phyloP scores from a whole-genome alignment of 495 filamentous ascomycete species.

The Tuber aestivum region DNA sequence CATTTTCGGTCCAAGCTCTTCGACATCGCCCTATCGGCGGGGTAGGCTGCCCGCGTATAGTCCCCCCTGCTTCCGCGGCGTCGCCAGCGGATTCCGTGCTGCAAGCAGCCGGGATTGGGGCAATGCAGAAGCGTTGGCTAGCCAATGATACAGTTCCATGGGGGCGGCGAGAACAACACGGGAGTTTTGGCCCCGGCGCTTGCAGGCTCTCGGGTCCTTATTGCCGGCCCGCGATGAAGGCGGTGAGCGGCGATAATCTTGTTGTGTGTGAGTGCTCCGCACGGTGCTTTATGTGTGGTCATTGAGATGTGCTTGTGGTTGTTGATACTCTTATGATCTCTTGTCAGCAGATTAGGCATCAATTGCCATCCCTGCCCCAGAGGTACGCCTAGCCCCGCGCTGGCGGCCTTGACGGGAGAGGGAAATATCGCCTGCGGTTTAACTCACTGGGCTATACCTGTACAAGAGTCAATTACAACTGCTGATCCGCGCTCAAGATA shows the following conservation, averaged over 20 bases:
- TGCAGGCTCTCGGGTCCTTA: not conserved
- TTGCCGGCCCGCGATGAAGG: not conserved
- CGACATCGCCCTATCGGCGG: not conserved
- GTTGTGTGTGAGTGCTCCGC: not conserved
- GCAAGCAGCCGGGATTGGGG: not conserved
- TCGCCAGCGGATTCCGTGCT: not conserved
- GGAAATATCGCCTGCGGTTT: not conserved
- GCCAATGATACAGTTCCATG: not conserved
- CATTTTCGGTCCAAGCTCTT: not conserved
- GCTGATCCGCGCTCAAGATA: not conserved
- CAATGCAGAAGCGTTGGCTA: not conserved
- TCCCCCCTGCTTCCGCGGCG: not conserved
- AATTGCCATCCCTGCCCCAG: not conserved
- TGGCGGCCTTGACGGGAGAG: not conserved
- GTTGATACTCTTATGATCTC: not conserved
- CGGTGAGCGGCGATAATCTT: not conserved
- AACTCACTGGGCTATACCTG: not conserved
- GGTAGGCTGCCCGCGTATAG: not conserved
- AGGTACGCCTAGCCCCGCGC: not conserved
- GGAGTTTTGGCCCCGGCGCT: not conserved
- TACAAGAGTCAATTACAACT: not conserved
- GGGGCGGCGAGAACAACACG: not conserved
- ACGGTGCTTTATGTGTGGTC: not conserved
- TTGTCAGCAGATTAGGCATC: not conserved
- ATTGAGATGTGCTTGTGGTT: not conserved